Evolutionary conservation across 2,329 filamentous ascomycete genomes (phyloP), one percentile per base, ranked within the genome.

Genomic region (Colletotrichum theobromicola): DNA sequence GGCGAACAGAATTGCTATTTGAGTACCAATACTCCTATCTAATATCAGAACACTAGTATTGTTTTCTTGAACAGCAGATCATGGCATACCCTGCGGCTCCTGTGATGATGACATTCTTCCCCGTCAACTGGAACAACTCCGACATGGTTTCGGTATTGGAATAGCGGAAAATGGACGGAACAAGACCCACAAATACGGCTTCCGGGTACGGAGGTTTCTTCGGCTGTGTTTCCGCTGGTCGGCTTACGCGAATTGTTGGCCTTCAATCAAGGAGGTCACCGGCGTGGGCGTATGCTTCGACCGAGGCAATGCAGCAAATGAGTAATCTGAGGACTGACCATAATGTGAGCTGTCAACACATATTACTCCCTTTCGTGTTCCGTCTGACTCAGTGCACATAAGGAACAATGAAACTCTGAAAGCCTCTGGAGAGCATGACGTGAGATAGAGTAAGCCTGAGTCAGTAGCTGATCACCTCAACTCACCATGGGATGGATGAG

Each of bases 1-100:
- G 63, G 90, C 89, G 81, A 95, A 94, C 60, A 95, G 90, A 75
- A 95, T 92, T 72, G 88, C 90, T 30, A 93, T 95, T 84, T 95
- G 93, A 28, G 95, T 90, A 74, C 93, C 93, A 78, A 95, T 94
- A 76, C 93, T 58, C 32, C 70, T 72, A 21, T 9, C 2, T 21
- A 18, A 13, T 13, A 46, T 70, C n/a, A 65, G 53, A 63, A 37
- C 3, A 15, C 21, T 37, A 15, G 4, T 35, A 6, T 24, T 15
- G 8, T 62, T 50, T 13, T 15, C 18, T 16, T 35, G 32, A 12
- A n/a, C 13, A 4, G 8, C 5, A 30, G 35, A 57, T 15, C 46
- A 28, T 12, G 62, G 60, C 88, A 82, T 87, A 94, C 92, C 92
- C 92, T 80, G 91, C 93, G 77, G 91, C 93, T 79, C 93, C 93